phyloP scores from a whole-genome alignment of 192 early-diverging fungal genomes.

The Backusella circina region DNA sequence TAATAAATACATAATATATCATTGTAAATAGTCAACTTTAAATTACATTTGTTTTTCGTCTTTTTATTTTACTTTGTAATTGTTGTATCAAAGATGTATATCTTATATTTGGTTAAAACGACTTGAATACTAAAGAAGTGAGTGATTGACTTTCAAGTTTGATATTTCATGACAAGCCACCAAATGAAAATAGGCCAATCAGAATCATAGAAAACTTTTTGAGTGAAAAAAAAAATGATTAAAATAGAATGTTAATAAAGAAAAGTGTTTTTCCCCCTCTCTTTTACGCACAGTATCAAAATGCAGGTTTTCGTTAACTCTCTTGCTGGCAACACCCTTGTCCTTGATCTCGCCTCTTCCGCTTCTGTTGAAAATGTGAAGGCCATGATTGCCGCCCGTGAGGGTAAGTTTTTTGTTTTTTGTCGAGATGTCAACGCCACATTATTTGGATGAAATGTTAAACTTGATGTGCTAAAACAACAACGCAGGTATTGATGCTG shows the following conservation, averaged over 20 bases:
- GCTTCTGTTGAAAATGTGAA: slow-evolving; percentile 51
- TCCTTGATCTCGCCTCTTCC: slow-evolving; percentile 50
- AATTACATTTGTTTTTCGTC: background rate
- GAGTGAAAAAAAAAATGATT: background rate
- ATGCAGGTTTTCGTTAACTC: slow-evolving; percentile 65
- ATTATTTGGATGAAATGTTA: too few relatives aligned
- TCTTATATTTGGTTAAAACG: too few relatives aligned
- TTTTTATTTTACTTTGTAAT: background rate
- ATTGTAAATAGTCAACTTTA: background rate
- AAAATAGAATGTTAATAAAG: background rate
- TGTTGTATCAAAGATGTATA: background rate
- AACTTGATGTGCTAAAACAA: too few relatives aligned
- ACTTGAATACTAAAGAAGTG: too few relatives aligned
- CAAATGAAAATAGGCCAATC: background rate
- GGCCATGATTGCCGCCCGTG: slow-evolving; percentile 50
- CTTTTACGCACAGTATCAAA: slow-evolving; percentile 31
- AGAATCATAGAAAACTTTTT: background rate
- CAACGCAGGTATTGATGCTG: slow-evolving; percentile 57
- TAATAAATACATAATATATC: background rate
- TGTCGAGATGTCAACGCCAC: too few relatives aligned
- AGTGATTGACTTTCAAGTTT: too few relatives aligned
- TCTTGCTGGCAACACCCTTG: slow-evolving; percentile 57
- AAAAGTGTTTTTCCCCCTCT: slow-evolving; percentile 32
- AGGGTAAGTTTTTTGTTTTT: slow-evolving; percentile 23
- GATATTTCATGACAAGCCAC: background rate